phyloP scores from a whole-genome alignment of 1,139 yeast species.

The Hanseniaspora sp. region DNA sequence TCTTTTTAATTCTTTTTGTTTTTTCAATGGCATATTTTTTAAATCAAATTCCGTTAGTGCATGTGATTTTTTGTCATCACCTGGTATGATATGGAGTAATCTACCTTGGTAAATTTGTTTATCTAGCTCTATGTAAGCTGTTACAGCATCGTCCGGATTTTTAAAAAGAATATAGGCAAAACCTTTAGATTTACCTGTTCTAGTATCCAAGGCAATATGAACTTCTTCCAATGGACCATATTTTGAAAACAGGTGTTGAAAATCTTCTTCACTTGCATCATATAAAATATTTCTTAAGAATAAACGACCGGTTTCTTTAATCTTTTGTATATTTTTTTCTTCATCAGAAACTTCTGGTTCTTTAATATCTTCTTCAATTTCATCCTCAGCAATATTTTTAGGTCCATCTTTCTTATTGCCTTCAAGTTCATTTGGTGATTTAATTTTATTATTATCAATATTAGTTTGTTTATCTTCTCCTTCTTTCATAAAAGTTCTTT shows the following conservation, averaged over 20 bases:
- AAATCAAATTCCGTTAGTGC: conserved; percentile 79
- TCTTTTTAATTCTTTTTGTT: conserved; percentile 73
- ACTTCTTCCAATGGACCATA: conserved; percentile 62
- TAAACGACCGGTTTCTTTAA: conserved; percentile 64
- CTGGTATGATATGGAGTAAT: conserved; percentile 78
- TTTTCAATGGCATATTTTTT: conserved; percentile 80
- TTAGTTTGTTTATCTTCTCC: conserved; percentile 28
- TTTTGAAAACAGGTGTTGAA: conserved; percentile 37
- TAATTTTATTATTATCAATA: conserved; percentile 16
- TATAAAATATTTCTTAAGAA: conserved; percentile 81
- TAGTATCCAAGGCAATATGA: conserved; percentile 81
- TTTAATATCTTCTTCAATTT: conserved; percentile 21
- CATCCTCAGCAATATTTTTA: conserved; percentile 16
- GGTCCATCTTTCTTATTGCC: conserved; percentile 10
- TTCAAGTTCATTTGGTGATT: conserved; percentile 15
- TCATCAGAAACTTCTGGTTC: conserved; percentile 31
- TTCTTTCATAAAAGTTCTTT: conserved; percentile 64
- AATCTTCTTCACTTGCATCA: conserved; percentile 70
- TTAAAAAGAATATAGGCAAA: conserved; percentile 74
- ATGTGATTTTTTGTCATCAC: conserved; percentile 66
- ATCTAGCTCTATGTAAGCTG: conserved; percentile 64
- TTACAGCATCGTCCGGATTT: conserved; percentile 57
- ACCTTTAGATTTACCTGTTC: conserved; percentile 86
- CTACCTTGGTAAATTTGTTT: conserved; percentile 92
- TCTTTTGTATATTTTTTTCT: conserved; percentile 41